Base-by-base conservation (phyloP, 2,329 filamentous ascomycete species). In the Aspergillus tanneri region DNA sequence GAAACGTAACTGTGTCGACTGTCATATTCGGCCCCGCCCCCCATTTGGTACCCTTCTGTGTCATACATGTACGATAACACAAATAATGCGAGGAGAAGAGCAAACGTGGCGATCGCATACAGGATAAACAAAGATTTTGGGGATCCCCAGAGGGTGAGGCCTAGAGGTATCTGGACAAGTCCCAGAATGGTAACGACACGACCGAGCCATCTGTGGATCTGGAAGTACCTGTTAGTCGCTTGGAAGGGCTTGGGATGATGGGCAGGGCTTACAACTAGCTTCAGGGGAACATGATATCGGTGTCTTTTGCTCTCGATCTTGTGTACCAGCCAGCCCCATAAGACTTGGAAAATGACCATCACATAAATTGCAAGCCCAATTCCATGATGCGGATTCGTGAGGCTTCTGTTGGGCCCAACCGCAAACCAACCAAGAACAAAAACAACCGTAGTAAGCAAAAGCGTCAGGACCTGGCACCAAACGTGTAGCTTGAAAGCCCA, bases 141-240 rank as follows among this genome's bases (percentile, higher is more conserved):
- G 23, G 91, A 96, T 5, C 93, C 93, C 62, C 96, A 99, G 1
- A 99, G 77, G 0, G 91, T 91, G 38, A 99, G 77, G 0, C 93
- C 93, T 0, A 99, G 77, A 0, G 93, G 87, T 9, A 99, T 83
- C 66, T 99, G 93, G 3, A 85, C 80, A 56, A 97, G 84, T 0
- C 89, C 93, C 3, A 99, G 76, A 14, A 97, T 71, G 2, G 88
- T 86, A 59, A 92, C 83, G 0, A 81, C 74, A 48, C 91, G 79
- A 14, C 93, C 93, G 14, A 88, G 72, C 90, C 93, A 96, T 65
- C 91, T 87, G 72, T 99, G 93, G 34, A 97, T 69, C 78, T 87
- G 77, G 28, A 77, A 77, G 78, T 16, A 74, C 5, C 76, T 5
- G n/a, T 60, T 47, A 65, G 56, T 35, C 8, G 24, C 23, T 9